phyloP scores from a whole-genome alignment of 495 filamentous ascomycete species.

The Tuber magnatum region DNA sequence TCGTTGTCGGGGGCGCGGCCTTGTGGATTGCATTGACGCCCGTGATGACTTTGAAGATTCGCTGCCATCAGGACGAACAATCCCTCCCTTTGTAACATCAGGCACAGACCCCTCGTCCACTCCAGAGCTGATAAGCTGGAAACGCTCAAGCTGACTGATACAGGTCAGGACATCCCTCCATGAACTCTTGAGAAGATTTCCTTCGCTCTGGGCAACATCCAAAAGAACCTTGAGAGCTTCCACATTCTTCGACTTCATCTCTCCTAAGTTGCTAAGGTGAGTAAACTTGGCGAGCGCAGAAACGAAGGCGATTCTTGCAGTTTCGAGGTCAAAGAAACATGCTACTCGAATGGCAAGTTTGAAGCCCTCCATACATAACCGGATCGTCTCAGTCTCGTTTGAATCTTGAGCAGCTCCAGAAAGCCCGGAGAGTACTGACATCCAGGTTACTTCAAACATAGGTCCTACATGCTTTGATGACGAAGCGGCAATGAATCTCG shows the following conservation, averaged over 20 bases:
- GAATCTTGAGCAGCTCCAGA: constrained; percentile 87
- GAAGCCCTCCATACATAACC: constrained; percentile 87
- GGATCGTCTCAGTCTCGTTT: constrained; percentile 82
- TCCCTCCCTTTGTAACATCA: constrained; percentile 79
- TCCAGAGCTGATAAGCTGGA: constrained; percentile 89
- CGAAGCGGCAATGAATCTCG: constrained; percentile 81
- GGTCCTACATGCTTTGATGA: constrained; percentile 91
- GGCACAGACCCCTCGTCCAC: constrained; percentile 88
- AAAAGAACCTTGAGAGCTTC: constrained; percentile 86
- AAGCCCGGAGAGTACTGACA: constrained; percentile 91
- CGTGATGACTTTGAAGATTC: constrained; percentile 43
- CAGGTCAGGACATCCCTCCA: constrained; percentile 96
- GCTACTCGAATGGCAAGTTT: constrained; percentile 86
- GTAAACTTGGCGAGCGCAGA: constrained; percentile 87
- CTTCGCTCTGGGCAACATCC: constrained; percentile 85
- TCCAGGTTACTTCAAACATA: constrained; percentile 99
- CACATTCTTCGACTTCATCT: constrained; percentile 93
- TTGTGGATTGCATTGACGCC: constrained; percentile 59
- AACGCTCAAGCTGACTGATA: constrained; percentile 88
- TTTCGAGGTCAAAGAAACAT: constrained; percentile 86
- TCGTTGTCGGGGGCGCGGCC: constrained; percentile 53
- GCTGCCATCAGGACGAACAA: constrained; percentile 53
- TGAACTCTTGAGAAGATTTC: constrained; percentile 76
- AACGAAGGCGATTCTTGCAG: constrained; percentile 86
- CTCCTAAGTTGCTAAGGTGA: constrained; percentile 87